Conservation (phyloP, 257 asterid species). For the Solanum corneliomulleri region DNA sequence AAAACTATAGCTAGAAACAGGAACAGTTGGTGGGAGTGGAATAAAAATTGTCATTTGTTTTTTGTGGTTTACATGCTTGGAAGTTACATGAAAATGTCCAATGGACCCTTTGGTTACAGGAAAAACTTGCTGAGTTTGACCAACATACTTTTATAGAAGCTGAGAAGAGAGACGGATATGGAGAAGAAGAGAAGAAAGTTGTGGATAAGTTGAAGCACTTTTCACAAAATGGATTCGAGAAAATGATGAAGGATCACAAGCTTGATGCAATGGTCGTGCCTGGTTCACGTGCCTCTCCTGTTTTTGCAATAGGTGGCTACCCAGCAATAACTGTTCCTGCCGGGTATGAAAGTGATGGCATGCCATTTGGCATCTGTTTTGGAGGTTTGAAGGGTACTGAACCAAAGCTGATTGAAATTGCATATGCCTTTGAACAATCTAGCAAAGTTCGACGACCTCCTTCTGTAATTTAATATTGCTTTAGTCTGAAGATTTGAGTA, state of each 20-base stretch:
- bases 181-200: conserved; percentile 13
- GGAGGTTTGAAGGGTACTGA: conserved; percentile 62
- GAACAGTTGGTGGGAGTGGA: neutral
- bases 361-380: conserved; percentile 53
- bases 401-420: conserved; percentile 42
- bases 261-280: conserved; percentile 28
- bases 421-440: conserved; percentile 61
- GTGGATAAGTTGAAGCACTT: neutral
- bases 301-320: conserved; percentile 34
- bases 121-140: conserved; percentile 15
- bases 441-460: conserved; percentile 49
- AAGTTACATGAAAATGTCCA: neutral
- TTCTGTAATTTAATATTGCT: neutral
- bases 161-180: conserved; percentile 28
- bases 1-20: neutral
- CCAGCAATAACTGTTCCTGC: conserved; percentile 58
- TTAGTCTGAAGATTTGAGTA: neutral
- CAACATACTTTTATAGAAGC: conserved; percentile 26
- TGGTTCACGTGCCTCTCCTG: neutral
- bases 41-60: neutral
- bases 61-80: neutral
- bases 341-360: conserved; percentile 43
- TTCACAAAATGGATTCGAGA: conserved; percentile 19
- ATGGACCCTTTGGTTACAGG: conserved; percentile 14
- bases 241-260: conserved; percentile 17